Evolutionary conservation across 352 stramenopile genomes (phyloP), one percentile per base, ranked within the genome.

Genomic region (Globisporangium mamillatum): DNA sequence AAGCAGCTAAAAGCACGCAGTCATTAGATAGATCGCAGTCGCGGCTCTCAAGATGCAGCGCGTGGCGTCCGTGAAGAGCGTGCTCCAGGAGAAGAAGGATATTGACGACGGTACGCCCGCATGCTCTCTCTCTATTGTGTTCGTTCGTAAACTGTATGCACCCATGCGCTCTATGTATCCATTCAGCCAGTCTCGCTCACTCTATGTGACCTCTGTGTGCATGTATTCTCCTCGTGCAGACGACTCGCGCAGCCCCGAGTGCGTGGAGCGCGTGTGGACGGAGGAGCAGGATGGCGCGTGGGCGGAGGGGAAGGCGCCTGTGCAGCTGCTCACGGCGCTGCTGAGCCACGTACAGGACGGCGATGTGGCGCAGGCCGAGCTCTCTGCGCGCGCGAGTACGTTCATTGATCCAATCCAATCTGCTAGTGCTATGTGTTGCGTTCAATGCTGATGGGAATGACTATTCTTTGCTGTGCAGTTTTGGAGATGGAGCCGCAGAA

Each of bases 241-340:
- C 66, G 69, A 54, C 34, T 56, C 70, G 7, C 77, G 79, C 53
- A 62, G 67, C 1, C 80, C 76, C 1, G 82, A 91, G 48, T 72
- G 71, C 52, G 75, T 88, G 20, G 78, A 90, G 46, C 77, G 76
- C 24, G 75, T 86, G 18, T 93, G 85, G 81, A 73, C 79, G 29
- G 84, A 91, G 20, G 72, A 88, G 16, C 75, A 82, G 8, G 81
- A 93, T 34, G 82, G 80, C 6, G 85, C 78, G 12, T 91, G 79
- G 86, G 85, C 81, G 5, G 66, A 67, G 14, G 84, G 83, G 25
- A 92, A 93, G 54, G 80, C 81, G 6, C 75, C 82, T 0, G 67
- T 92, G 68, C 74, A 68, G 64, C 71, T 89, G 54, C 71, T 90
- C 22, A 91, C 76, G 25, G 76, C 72, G 60, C 84, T 90, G 55